These are phyloP conservation scores for Vitis amurensis DNA, from an alignment of 164 flowering plant genomes.

Conservation along the genomic window DNA sequence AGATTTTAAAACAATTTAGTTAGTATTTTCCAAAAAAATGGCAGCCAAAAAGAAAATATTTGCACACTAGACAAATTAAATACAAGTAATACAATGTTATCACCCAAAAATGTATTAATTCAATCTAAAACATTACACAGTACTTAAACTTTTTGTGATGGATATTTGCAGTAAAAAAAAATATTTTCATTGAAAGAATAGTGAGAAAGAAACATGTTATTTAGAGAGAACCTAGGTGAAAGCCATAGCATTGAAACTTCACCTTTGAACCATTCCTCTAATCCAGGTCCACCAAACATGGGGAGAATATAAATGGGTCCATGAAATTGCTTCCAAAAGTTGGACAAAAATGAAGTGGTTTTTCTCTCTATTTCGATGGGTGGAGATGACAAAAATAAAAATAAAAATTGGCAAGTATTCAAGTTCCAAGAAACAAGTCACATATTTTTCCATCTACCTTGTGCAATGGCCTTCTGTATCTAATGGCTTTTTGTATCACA, in stretches of 20 bases:
- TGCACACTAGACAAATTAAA: too few relatives aligned
- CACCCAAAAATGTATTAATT: too few relatives aligned
- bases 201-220: background rate
- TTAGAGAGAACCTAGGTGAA: slow-evolving; percentile 46
- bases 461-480: slow-evolving; percentile 1
- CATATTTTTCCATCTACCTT: background rate
- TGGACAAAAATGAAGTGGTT: slow-evolving; percentile 10
- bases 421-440: background rate
- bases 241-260: slow-evolving; percentile 37
- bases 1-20: too few relatives aligned
- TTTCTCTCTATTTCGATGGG: background rate
- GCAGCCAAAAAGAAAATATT: too few relatives aligned
- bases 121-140: too few relatives aligned
- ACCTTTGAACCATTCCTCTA: slow-evolving; percentile 51
- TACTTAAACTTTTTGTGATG: too few relatives aligned
- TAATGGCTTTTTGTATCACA: slow-evolving; percentile 9
- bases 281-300: slow-evolving; percentile 49
- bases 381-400: background rate
- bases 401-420: background rate
- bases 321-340: slow-evolving; percentile 16
- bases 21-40: too few relatives aligned
- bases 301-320: slow-evolving; percentile 71
- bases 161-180: too few relatives aligned
- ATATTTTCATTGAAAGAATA: too few relatives aligned
- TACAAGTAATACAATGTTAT: too few relatives aligned